phyloP scores from a whole-genome alignment of 2,329 filamentous ascomycete genomes.

The Hypoxylon sp. region DNA sequence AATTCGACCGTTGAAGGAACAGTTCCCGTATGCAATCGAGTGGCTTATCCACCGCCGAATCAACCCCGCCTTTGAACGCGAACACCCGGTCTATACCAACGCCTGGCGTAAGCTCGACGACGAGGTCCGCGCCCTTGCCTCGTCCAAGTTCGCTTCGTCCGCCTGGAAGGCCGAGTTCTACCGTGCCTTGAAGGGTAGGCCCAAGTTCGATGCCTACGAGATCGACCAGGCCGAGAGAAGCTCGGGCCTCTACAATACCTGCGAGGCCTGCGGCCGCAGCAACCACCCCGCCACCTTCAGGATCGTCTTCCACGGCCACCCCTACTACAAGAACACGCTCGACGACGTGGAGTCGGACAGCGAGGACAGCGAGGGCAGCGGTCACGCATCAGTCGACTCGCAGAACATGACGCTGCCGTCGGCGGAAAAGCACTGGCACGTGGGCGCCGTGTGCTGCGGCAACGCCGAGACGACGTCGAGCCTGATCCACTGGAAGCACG shows the following conservation, averaged over 20 bases:
- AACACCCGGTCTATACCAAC: constrained; percentile 70
- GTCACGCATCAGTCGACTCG: constrained; percentile 48
- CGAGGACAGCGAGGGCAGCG: constrained; percentile 43
- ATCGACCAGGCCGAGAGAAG: constrained; percentile 49
- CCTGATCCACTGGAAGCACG: constrained; percentile 77
- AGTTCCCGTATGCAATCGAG: constrained; percentile 77
- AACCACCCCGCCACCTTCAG: constrained; percentile 72
- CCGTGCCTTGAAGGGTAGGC: constrained; percentile 70
- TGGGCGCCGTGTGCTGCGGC: constrained; percentile 53
- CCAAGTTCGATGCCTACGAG: constrained; percentile 61
- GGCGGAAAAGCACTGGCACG: constrained; percentile 51
- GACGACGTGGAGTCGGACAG: constrained; percentile 64
- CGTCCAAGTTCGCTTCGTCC: constrained; percentile 75
- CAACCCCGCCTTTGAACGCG: constrained; percentile 70
- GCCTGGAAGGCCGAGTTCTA: constrained; percentile 74
- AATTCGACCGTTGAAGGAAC: constrained; percentile 72
- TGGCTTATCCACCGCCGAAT: constrained; percentile 85
- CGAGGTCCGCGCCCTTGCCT: constrained; percentile 71
- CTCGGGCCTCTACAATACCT: constrained; percentile 56
- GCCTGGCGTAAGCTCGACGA: constrained; percentile 77
- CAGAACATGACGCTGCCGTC: constrained; percentile 49
- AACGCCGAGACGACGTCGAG: constrained; percentile 74
- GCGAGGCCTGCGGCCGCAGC: constrained; percentile 75
- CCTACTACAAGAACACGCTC: constrained; percentile 72
- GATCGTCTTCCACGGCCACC: constrained; percentile 68